phyloP scores from a whole-genome alignment of 768 basidiomycete genomes.

The Phanerodontia chrysosporium region DNA sequence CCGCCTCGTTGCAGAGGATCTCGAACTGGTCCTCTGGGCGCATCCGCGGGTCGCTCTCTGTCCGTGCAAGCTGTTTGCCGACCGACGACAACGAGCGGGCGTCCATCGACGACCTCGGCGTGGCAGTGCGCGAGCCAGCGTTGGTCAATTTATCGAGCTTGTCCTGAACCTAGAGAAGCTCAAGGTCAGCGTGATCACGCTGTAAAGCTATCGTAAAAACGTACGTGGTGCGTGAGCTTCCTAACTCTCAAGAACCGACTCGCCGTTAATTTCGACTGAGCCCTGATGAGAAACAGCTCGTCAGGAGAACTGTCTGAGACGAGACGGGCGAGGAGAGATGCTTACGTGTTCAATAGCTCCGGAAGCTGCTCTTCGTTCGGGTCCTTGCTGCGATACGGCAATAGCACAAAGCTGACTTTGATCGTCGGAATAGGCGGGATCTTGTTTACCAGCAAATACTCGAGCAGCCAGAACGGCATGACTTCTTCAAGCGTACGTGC shows the following conservation, averaged over 20 bases:
- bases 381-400: constrained; percentile 68
- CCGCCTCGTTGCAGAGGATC: constrained; percentile 81
- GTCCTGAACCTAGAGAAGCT: constrained; percentile 68
- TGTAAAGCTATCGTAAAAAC: constrained; percentile 23
- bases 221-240: constrained; percentile 80
- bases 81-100: constrained; percentile 19
- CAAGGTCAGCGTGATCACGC: not conserved
- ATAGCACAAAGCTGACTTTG: constrained; percentile 87
- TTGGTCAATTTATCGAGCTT: constrained; percentile 61
- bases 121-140: constrained; percentile 24
- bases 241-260: constrained; percentile 80
- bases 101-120: constrained; percentile 37
- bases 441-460: constrained; percentile 76
- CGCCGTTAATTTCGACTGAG: constrained; percentile 85
- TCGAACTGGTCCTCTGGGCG: constrained; percentile 74
- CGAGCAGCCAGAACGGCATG: constrained; percentile 86
- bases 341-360: constrained; percentile 83
- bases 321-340: too few relatives aligned
- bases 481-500: constrained; percentile 58
- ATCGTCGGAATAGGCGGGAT: constrained; percentile 44
- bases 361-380: constrained; percentile 60
- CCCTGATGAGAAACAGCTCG: constrained; percentile 30
- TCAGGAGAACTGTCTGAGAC: too few relatives aligned
- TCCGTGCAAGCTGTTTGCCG: constrained; percentile 16
- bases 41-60: constrained; percentile 10